These are phyloP conservation scores for Striga hermonthica DNA, from an alignment of 305 asterid genomes.

Conservation along the genomic window DNA sequence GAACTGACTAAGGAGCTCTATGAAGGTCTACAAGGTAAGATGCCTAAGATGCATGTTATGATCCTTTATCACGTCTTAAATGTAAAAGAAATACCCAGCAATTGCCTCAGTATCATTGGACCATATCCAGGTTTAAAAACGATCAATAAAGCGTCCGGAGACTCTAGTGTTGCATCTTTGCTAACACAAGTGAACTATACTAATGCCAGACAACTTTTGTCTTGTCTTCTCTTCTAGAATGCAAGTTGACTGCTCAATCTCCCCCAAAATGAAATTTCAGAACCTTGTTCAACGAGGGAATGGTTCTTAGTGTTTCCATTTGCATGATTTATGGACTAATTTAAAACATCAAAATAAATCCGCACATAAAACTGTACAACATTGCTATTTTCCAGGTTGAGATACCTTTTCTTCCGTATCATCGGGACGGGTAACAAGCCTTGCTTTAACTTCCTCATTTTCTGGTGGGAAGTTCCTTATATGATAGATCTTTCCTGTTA, in stretches of 20 bases:
- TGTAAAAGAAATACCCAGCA: not conserved
- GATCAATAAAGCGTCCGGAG: not conserved
- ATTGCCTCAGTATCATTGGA: not conserved
- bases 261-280: conserved; percentile 4
- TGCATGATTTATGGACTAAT: conserved; percentile 19
- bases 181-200: not conserved
- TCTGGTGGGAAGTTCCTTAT: conserved; percentile 69
- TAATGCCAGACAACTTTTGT: not conserved
- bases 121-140: not conserved
- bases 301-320: conserved; percentile 12
- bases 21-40: no score
- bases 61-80: not conserved
- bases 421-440: conserved; percentile 82
- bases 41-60: conserved; percentile 7
- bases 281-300: conserved; percentile 8
- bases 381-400: conserved; percentile 16
- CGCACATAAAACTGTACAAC: not conserved
- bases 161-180: not conserved
- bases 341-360: conserved; percentile 12
- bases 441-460: conserved; percentile 63
- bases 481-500: conserved; percentile 76
- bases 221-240: conserved; percentile 12
- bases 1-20: no score
- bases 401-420: conserved; percentile 86
- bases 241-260: conserved; percentile 13